Percentiles rank a stretch among this genome's conserved stretches.
phyloP scores from a whole-genome alignment of 768 basidiomycete genomes.

The Kockovaella imperatae region DNA sequence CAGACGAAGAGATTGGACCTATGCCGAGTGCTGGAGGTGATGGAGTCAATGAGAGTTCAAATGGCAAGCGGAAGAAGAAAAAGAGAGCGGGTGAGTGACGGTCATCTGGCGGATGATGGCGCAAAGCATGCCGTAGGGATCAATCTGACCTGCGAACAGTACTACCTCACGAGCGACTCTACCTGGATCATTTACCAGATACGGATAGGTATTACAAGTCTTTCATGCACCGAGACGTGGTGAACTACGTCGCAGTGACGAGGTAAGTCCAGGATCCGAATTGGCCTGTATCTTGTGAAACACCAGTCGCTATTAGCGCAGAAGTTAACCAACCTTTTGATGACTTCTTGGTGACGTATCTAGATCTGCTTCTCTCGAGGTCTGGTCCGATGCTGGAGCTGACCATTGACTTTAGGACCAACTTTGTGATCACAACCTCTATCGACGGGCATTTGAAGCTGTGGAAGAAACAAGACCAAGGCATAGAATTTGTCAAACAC shows the following conservation, averaged over 20 bases:
- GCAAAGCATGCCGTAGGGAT: not conserved
- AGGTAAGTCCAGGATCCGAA: constrained; percentile 51
- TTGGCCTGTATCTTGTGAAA: not conserved
- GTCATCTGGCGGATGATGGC: no score
- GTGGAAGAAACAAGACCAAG: constrained; percentile 97
- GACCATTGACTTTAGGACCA: constrained; percentile 55
- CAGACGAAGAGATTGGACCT: constrained; percentile 40
- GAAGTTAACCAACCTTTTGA: not conserved
- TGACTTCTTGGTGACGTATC: not conserved
- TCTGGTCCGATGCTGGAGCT: not conserved
- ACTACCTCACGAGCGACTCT: constrained; percentile 84
- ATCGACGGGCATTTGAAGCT: constrained; percentile 90
- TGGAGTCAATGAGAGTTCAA: constrained; percentile 5
- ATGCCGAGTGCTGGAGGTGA: constrained; percentile 30
- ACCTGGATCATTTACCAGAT: constrained; percentile 82
- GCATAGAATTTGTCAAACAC: constrained; percentile 97
- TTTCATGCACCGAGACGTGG: constrained; percentile 92
- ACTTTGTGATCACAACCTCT: constrained; percentile 89
- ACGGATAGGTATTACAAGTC: constrained; percentile 93
- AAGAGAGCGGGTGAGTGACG: constrained; percentile 39
- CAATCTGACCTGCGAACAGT: constrained; percentile 50
- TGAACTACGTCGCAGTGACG: constrained; percentile 83
- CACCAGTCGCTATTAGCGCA: not conserved
- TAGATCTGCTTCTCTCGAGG: not conserved
- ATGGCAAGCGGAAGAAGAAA: constrained; percentile 27